These are phyloP conservation scores for Inga laurina DNA, from an alignment of 306 rosid species.

Conservation along the genomic window DNA sequence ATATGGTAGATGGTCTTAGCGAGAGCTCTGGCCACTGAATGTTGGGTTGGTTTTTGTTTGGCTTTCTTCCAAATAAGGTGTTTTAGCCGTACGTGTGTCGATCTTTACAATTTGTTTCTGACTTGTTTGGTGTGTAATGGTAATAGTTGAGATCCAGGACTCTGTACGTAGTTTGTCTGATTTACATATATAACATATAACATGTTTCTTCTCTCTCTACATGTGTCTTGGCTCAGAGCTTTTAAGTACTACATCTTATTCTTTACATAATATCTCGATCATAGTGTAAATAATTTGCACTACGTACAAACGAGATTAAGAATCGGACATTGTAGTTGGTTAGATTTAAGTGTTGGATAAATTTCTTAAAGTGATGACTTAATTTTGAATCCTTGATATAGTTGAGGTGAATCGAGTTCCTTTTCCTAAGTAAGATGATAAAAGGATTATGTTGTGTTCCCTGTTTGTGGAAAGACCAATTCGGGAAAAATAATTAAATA, in stretches of 20 bases:
- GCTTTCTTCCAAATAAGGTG: background rate
- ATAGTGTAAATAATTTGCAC: too few species aligned
- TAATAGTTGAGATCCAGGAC: background rate
- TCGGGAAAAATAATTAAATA: background rate
- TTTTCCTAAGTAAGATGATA: background rate
- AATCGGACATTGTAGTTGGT: too few species aligned
- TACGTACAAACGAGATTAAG: too few species aligned
- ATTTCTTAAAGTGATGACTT: too few species aligned
- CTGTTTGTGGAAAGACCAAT: background rate
- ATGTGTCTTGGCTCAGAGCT: too few species aligned
- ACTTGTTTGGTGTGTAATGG: background rate
- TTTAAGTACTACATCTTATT: too few species aligned
- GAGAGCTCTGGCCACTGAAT: background rate
- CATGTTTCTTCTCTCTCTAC: background rate
- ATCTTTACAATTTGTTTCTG: background rate
- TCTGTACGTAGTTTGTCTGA: background rate
- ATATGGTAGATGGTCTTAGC: background rate
- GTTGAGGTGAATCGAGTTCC: background rate
- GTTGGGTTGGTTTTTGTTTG: background rate
- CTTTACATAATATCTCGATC: too few species aligned
- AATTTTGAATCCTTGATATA: too few species aligned
- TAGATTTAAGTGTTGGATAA: too few species aligned
- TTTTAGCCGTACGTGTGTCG: background rate
- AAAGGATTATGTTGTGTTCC: background rate
- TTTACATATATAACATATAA: too few species aligned